phyloP scores from a whole-genome alignment of 768 basidiomycete genomes.

The Boletus subcaerulescens region DNA sequence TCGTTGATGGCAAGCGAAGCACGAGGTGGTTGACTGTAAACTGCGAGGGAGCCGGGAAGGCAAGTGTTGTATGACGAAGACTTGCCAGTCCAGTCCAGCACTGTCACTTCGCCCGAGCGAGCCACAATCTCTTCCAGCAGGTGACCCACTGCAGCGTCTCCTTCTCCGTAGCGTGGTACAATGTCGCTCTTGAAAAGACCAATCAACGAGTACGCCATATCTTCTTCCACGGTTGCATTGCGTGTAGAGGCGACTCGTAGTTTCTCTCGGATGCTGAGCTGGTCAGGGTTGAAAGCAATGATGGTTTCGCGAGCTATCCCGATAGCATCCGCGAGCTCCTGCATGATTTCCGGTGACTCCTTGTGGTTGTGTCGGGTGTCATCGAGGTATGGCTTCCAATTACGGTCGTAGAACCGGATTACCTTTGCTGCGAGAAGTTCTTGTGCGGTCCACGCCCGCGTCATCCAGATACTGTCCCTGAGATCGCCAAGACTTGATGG shows the following conservation, averaged over 20 bases:
- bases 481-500: not conserved
- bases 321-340: slow-evolving; percentile 4
- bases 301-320: slow-evolving; percentile 2
- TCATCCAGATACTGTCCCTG: slow-evolving; percentile 4
- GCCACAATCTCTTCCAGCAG: slow-evolving; percentile 8
- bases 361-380: slow-evolving; percentile 6
- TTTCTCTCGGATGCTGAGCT: slow-evolving; percentile 4
- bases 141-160: slow-evolving; percentile 5
- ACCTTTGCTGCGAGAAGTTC: slow-evolving; percentile 10
- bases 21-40: too few species aligned
- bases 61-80: too few species aligned
- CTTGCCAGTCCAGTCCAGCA: slow-evolving; percentile 7
- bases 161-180: slow-evolving; percentile 2
- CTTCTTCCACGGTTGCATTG: not conserved
- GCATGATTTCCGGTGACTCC: not conserved
- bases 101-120: slow-evolving; percentile 6
- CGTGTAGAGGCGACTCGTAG: not conserved
- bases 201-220: not conserved
- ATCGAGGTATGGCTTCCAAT: not conserved
- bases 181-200: not conserved
- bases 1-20: not conserved
- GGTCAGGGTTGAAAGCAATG: not conserved
- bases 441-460: slow-evolving; percentile 8
- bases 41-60: too few species aligned
- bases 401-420: slow-evolving; percentile 8